phyloP scores from a whole-genome alignment of 345 rosid species.

The Triadica sebifera region DNA sequence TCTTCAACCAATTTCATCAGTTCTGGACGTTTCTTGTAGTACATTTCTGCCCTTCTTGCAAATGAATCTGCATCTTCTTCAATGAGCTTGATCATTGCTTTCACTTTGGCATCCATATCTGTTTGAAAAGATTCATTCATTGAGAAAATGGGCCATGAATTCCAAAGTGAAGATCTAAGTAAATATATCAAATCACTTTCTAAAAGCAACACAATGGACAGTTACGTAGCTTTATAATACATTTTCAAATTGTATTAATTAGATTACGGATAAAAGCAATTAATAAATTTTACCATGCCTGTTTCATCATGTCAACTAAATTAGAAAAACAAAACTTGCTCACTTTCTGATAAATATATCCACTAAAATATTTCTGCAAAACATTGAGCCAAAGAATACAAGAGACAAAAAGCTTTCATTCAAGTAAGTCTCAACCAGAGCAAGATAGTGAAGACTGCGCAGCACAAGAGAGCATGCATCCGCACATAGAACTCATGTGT shows the following conservation, averaged over 20 bases:
- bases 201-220: neutral
- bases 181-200: neutral
- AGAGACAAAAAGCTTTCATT: neutral
- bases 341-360: neutral
- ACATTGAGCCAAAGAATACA: neutral
- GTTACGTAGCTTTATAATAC: neutral
- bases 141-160: neutral
- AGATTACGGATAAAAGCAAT: neutral
- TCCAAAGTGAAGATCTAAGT: neutral
- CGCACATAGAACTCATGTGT: neutral
- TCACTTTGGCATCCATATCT: constrained; percentile 89
- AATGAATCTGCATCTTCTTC: constrained; percentile 91
- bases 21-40: constrained; percentile 81
- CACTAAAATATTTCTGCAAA: neutral
- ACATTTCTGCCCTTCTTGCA: constrained; percentile 89
- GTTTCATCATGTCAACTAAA: neutral
- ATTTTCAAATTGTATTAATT: neutral
- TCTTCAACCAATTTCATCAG: constrained; percentile 68
- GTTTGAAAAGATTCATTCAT: constrained; percentile 4
- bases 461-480: neutral
- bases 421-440: neutral
- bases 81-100: constrained; percentile 70
- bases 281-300: neutral
- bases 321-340: neutral
- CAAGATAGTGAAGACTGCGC: neutral